Evolutionary conservation across 805 yeast species (phyloP).

Genomic region (Phaffomyces opuntiae): DNA sequence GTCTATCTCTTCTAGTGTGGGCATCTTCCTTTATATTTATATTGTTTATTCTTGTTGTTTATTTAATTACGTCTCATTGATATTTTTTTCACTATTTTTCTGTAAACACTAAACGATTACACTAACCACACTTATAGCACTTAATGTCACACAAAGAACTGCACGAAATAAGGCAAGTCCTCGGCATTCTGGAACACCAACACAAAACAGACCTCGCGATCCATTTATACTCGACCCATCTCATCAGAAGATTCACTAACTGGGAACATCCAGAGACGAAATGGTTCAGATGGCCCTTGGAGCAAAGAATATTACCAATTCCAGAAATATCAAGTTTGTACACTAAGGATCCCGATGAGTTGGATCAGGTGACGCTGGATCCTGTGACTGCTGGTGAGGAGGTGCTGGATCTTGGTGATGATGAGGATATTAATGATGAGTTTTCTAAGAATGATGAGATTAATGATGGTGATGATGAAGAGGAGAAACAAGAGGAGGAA

Average conservation of each 20-base stretch:
- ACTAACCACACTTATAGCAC: no score
- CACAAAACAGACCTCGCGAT: constrained; percentile 50
- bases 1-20: constrained; percentile 70
- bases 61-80: no score
- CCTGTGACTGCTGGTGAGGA: neutral
- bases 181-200: constrained; percentile 31
- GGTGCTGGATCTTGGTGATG: neutral
- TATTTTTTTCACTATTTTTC: neutral
- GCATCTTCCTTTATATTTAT: constrained; percentile 33
- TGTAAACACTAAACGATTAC: neutral
- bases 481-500: neutral
- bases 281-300: constrained; percentile 59
- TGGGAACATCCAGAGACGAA: constrained; percentile 26
- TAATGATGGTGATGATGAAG: neutral
- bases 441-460: no score
- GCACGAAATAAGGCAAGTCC: neutral
- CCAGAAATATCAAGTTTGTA: neutral
- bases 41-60: no score
- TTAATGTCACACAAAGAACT: neutral
- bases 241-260: constrained; percentile 32
- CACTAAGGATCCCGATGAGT: neutral
- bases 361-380: neutral
- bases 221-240: constrained; percentile 55
- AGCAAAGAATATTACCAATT: neutral
- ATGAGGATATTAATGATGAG: neutral